Evolutionary conservation across 768 basidiomycete genomes (phyloP).

Genomic region (Mycena indigotica): DNA sequence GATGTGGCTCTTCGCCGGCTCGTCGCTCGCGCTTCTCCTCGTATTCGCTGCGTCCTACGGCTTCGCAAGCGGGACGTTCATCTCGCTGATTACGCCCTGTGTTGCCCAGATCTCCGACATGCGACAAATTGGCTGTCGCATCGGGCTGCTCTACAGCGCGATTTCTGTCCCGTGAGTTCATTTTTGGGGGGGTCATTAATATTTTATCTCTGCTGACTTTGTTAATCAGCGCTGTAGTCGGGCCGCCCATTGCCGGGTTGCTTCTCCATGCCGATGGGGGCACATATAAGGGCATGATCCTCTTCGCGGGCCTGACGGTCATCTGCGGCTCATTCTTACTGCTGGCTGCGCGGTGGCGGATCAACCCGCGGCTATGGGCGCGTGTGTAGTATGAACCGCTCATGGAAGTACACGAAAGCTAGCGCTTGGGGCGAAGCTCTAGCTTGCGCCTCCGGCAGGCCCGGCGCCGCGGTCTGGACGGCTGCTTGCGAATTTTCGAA

Average conservation of each 20-base stretch:
- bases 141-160: slow-evolving; percentile 67
- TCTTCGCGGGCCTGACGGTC: slow-evolving; percentile 61
- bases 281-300: slow-evolving; percentile 52
- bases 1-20: slow-evolving; percentile 55
- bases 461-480: too few species aligned
- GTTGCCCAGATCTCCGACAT: slow-evolving; percentile 67
- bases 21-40: slow-evolving; percentile 41
- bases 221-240: slow-evolving; percentile 57
- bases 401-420: too few species aligned
- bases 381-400: too few species aligned
- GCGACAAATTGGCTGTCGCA: slow-evolving; percentile 58
- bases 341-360: slow-evolving; percentile 37
- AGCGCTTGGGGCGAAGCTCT: too few species aligned
- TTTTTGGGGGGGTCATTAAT: slow-evolving; percentile 3
- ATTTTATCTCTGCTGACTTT: background rate
- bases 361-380: background rate
- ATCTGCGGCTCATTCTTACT: slow-evolving; percentile 62
- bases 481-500: too few species aligned
- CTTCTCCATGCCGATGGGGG: slow-evolving; percentile 51
- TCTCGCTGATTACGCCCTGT: slow-evolving; percentile 67
- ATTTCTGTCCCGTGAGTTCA: slow-evolving; percentile 70
- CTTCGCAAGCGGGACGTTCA: slow-evolving; percentile 68
- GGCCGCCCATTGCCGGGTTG: slow-evolving; percentile 64
- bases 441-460: too few species aligned
- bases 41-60: slow-evolving; percentile 61